A percentile compares a stretch with the other conserved stretches of the same genome.
Conservation (phyloP, 2,329 filamentous ascomycete species). For the Arthroderma sp. region DNA sequence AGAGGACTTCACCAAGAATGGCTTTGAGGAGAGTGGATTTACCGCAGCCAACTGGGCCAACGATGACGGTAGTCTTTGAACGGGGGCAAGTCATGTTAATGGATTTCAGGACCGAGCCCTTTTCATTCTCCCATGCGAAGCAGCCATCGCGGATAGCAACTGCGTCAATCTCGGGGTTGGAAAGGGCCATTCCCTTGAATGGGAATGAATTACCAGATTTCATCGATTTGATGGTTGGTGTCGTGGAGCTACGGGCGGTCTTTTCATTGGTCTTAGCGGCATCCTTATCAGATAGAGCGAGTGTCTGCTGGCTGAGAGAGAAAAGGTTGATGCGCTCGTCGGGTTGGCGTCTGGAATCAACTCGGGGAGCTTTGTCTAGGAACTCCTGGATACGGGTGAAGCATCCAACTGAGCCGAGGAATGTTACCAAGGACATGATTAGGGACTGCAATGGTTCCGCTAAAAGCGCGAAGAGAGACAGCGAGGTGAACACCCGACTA, state of each 20-base stretch:
- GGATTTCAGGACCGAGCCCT: constrained; percentile 31
- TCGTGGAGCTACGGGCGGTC: constrained; percentile 1
- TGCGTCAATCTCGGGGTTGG: constrained; percentile 18
- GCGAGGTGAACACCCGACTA: constrained; percentile 35
- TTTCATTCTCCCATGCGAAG: constrained; percentile 38
- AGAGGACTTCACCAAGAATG: constrained; percentile 34
- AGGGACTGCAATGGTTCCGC: constrained; percentile 36
- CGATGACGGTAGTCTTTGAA: constrained; percentile 37
- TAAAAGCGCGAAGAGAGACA: constrained; percentile 38
- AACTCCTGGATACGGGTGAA: constrained; percentile 39
- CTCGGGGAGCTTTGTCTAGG: constrained; percentile 25
- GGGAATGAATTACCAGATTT: constrained; percentile 11
- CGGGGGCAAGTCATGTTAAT: constrained; percentile 33
- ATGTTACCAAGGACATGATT: constrained; percentile 35
- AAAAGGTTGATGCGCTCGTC: constrained; percentile 7
- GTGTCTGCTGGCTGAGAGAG: constrained; percentile 9
- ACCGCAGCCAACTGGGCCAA: constrained; percentile 42
- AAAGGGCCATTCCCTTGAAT: constrained; percentile 10
- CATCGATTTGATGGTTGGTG: background rate
- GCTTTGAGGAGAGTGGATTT: constrained; percentile 41
- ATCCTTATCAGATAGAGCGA: constrained; percentile 3
- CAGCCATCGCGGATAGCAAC: constrained; percentile 34
- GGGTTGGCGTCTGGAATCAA: constrained; percentile 18
- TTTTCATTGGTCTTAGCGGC: background rate
- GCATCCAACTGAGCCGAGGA: constrained; percentile 36